Evolutionary conservation across 2,329 filamentous ascomycete genomes (phyloP), one percentile per base, ranked within the genome.

Genomic region (Colletotrichum incanum): DNA sequence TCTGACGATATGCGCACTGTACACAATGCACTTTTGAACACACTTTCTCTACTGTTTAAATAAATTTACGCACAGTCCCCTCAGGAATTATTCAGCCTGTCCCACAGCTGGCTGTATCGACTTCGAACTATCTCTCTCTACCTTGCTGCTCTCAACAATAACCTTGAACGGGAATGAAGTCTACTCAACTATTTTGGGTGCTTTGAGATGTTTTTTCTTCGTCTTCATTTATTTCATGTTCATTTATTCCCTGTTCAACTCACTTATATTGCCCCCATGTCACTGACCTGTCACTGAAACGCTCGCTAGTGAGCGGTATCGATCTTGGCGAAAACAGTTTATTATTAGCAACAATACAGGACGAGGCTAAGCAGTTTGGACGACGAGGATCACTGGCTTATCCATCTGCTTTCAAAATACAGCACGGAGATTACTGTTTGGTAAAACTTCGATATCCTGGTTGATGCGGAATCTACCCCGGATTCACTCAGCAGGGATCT

Each of bases 11-110:
- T 59, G 16, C 52, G 45, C 54, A 72, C 65, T 69, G 69, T 72
- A 2, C 20, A 1, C 0, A 3, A n/a, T 18, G 2, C 34, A 12
- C 34, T 20, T 11, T 9, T 14, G 0, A 16, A 5, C 0, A 1
- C 9, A 0, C 1, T 7, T 1, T 5, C 4, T 23, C 8, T 34
- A 49, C 58, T 3, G 58, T 61, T 18, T 39, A 11, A 1, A 43
- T 1, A 39, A 7, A 1, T 28, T 4, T 20, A 3, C 16, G 16
- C 9, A 50, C 8, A 20, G 59, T 50, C 45, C 20, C n/a, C n/a
- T 23, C 45, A 12, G 43, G 2, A 16, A 26, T 37, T 3, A 49
- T 26, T 50, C 59, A 47, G 28, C 43, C 23, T 3, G 45, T 50
- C 31, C 28, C 45, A 26, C 59, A 12, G n/a, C 26, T 20, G 28